Percentiles rank a stretch among this genome's conserved stretches.
Conservation (phyloP, 345 rosid species). For the Chamaenerion angustifolium region DNA sequence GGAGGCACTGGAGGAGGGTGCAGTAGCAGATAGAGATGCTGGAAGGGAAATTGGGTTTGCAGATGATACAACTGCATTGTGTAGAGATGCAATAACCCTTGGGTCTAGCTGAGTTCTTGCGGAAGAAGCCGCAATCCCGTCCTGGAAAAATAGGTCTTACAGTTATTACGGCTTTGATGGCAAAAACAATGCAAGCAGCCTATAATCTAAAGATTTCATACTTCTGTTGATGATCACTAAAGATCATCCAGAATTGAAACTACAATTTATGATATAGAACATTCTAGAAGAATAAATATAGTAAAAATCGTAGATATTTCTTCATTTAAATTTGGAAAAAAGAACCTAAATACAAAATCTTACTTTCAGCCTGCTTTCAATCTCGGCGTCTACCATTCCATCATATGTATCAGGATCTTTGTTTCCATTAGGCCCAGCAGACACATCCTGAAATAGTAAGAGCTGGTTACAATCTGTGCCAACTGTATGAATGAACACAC, state of each 20-base stretch:
- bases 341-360: not conserved
- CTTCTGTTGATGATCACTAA: too few relatives aligned
- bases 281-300: too few relatives aligned
- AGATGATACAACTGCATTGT: conserved; percentile 43
- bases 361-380: conserved; percentile 82
- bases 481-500: too few relatives aligned
- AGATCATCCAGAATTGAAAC: too few relatives aligned
- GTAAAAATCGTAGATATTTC: too few relatives aligned
- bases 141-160: conserved; percentile 26
- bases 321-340: too few relatives aligned
- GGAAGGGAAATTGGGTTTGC: conserved; percentile 41
- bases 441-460: conserved; percentile 39
- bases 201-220: too few relatives aligned
- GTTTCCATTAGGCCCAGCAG: conserved; percentile 40
- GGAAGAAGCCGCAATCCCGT: conserved; percentile 46
- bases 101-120: conserved; percentile 39
- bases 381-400: conserved; percentile 79
- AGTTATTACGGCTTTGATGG: not conserved
- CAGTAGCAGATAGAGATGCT: conserved; percentile 32
- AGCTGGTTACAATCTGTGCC: not conserved
- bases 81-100: conserved; percentile 43
- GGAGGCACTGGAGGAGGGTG: conserved; percentile 15
- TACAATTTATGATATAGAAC: too few relatives aligned
- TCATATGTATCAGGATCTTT: conserved; percentile 64
- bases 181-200: not conserved